phyloP scores from a whole-genome alignment of 2,329 filamentous ascomycete genomes.

The Raffaelea albimanens region DNA sequence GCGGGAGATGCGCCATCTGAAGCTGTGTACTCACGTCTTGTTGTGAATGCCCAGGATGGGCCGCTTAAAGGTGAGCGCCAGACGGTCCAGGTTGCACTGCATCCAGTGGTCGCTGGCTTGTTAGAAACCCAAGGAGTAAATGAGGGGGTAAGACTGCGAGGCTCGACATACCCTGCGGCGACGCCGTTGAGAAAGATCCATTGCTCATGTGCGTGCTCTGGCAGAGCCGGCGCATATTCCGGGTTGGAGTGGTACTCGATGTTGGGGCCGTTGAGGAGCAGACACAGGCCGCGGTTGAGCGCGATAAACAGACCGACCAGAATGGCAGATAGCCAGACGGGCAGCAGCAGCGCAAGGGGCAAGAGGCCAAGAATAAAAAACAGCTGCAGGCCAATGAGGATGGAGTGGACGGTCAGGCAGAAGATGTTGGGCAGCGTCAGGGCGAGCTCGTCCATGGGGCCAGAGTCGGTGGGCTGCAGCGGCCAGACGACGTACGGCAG shows the following conservation, averaged over 20 bases:
- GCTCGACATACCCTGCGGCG: slow-evolving; percentile 41
- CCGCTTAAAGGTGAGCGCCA: slow-evolving; percentile 63
- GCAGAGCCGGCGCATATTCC: slow-evolving; percentile 37
- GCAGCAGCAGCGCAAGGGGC: slow-evolving; percentile 37
- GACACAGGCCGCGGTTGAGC: slow-evolving; percentile 42
- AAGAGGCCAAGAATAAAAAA: slow-evolving; percentile 51
- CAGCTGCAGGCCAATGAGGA: slow-evolving; percentile 51
- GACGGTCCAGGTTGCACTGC: slow-evolving; percentile 58
- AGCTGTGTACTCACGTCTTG: slow-evolving; percentile 37
- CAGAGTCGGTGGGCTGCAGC: slow-evolving; percentile 39
- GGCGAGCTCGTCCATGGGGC: slow-evolving; percentile 54
- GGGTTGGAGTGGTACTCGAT: slow-evolving; percentile 42
- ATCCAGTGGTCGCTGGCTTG: slow-evolving; percentile 50
- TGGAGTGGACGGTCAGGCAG: slow-evolving; percentile 45
- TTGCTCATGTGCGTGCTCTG: slow-evolving; percentile 51
- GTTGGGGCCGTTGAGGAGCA: slow-evolving; percentile 44
- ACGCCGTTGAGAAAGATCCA: slow-evolving; percentile 80
- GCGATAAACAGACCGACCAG: slow-evolving; percentile 33
- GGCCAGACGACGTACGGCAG: slow-evolving; percentile 55
- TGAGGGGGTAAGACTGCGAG: not conserved
- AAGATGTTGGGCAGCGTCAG: slow-evolving; percentile 46
- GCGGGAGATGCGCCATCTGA: not conserved
- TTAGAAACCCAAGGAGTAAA: not conserved
- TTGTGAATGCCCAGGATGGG: slow-evolving; percentile 68
- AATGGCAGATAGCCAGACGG: slow-evolving; percentile 35